Evolutionary conservation across 2,329 filamentous ascomycete genomes (phyloP).

Genomic region (Alternaria consortialis): DNA sequence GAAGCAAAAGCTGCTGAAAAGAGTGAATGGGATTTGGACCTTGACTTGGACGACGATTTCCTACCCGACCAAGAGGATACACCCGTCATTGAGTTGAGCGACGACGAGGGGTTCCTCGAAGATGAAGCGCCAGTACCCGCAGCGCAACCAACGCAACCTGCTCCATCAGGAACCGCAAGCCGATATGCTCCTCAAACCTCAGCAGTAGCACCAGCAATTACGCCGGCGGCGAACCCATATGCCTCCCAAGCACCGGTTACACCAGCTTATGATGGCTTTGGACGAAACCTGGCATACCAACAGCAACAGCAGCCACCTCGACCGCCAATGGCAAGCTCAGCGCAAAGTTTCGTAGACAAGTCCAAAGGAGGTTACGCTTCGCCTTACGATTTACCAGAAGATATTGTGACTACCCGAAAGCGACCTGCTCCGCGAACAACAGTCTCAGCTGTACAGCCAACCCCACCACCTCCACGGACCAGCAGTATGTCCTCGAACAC

Average conservation of each 20-base stretch:
- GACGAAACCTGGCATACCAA: slow-evolving; percentile 36
- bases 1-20: slow-evolving; percentile 60
- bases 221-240: slow-evolving; percentile 55
- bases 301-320: slow-evolving; percentile 51
- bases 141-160: slow-evolving; percentile 24
- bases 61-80: slow-evolving; percentile 64
- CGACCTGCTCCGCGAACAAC: slow-evolving; percentile 52
- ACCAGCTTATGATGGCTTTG: slow-evolving; percentile 45
- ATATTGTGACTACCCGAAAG: slow-evolving; percentile 77
- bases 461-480: slow-evolving; percentile 67
- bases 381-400: slow-evolving; percentile 93
- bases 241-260: slow-evolving; percentile 56
- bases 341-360: slow-evolving; percentile 88
- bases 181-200: slow-evolving; percentile 50
- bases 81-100: slow-evolving; percentile 74
- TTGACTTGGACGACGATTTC: slow-evolving; percentile 80
- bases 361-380: slow-evolving; percentile 91
- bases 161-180: slow-evolving; percentile 27
- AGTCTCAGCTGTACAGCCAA: slow-evolving; percentile 48
- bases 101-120: slow-evolving; percentile 85
- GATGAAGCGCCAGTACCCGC: slow-evolving; percentile 62
- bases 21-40: slow-evolving; percentile 82
- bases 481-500: slow-evolving; percentile 62
- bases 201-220: slow-evolving; percentile 34
- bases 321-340: slow-evolving; percentile 60